phyloP scores from a whole-genome alignment of 2,329 filamentous ascomycete genomes.

The Cryphonectria japonica region DNA sequence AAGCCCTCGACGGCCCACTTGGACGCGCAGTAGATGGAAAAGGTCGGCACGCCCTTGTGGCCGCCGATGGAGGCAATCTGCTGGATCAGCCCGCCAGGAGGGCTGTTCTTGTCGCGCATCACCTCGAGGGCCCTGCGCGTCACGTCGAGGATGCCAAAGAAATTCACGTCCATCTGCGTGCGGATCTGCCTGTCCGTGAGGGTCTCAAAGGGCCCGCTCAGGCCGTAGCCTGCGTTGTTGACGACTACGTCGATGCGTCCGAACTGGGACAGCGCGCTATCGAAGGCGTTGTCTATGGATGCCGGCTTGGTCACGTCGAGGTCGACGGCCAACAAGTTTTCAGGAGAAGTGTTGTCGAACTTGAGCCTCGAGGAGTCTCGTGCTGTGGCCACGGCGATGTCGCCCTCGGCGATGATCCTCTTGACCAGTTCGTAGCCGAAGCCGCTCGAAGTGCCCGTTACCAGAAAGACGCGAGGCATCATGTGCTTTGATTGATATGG shows the following conservation, averaged over 20 bases:
- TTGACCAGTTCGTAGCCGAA: slow-evolving; percentile 52
- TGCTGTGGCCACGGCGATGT: slow-evolving; percentile 56
- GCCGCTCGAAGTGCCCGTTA: slow-evolving; percentile 55
- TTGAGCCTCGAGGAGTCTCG: slow-evolving; percentile 45
- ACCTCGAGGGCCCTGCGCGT: slow-evolving; percentile 34
- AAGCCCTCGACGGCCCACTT: slow-evolving; percentile 36
- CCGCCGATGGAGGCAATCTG: slow-evolving; percentile 33
- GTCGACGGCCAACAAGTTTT: slow-evolving; percentile 18
- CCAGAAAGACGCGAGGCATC: slow-evolving; percentile 52
- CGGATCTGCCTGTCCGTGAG: slow-evolving; percentile 33
- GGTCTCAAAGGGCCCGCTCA: slow-evolving; percentile 41
- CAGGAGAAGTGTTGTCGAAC: slow-evolving; percentile 51
- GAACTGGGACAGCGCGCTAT: slow-evolving; percentile 37
- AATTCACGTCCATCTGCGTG: slow-evolving; percentile 36
- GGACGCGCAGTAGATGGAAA: slow-evolving; percentile 33
- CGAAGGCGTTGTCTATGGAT: slow-evolving; percentile 42
- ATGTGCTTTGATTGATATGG: slow-evolving; percentile 7
- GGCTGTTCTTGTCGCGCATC: slow-evolving; percentile 36
- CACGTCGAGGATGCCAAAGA: slow-evolving; percentile 36
- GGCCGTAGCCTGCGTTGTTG: slow-evolving; percentile 41
- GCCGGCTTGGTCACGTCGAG: slow-evolving; percentile 31
- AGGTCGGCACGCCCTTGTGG: slow-evolving; percentile 30
- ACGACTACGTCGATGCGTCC: slow-evolving; percentile 41
- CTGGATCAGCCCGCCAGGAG: slow-evolving; percentile 35
- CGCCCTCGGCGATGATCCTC: slow-evolving; percentile 48